Conservation (phyloP, 306 rosid genomes). For the Vigna trinervia region DNA sequence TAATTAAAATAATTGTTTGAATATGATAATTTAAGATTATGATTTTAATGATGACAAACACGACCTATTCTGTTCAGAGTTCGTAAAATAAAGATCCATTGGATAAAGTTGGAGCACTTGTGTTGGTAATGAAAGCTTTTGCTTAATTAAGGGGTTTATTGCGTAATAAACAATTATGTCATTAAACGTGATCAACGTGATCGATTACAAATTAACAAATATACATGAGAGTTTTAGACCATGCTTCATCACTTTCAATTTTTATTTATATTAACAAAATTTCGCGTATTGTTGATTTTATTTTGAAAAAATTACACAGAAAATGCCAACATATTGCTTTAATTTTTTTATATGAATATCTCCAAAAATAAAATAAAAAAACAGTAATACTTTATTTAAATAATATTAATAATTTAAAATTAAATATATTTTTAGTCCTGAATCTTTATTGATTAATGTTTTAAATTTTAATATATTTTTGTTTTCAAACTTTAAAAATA, state of each 20-base stretch:
- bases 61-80: not conserved
- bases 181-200: not conserved
- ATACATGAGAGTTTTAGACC: not conserved
- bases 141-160: not conserved
- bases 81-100: not conserved
- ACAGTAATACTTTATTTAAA: not conserved
- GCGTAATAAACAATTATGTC: not conserved
- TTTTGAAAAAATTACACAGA: not conserved
- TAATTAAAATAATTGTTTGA: not conserved
- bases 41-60: not conserved
- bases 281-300: not conserved
- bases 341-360: not conserved
- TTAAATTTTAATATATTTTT: too few relatives aligned
- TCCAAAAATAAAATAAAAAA: not conserved
- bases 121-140: not conserved
- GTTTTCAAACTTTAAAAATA: too few relatives aligned
- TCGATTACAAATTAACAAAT: not conserved
- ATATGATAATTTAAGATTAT: not conserved
- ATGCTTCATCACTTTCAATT: not conserved
- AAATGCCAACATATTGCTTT: not conserved
- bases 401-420: not conserved
- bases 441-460: too few relatives aligned
- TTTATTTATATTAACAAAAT: not conserved
- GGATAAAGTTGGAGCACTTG: slow-evolving; percentile 18
- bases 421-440: too few relatives aligned